Evolutionary conservation across 768 basidiomycete genomes (phyloP).

Genomic region (Nidularia pulvinata): DNA sequence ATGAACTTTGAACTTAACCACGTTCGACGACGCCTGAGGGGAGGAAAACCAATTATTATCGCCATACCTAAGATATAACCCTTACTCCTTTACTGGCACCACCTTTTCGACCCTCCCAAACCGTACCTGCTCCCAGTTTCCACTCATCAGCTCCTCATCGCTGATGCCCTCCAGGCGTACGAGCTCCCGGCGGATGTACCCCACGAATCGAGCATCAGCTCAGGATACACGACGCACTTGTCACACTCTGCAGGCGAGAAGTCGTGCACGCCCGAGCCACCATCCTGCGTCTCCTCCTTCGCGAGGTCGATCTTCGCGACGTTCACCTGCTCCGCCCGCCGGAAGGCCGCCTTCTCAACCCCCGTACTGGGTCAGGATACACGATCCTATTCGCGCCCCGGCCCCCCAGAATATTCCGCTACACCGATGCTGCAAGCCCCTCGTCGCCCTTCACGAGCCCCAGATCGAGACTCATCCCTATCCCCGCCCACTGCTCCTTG

Average conservation of each 20-base stretch:
- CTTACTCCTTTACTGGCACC: neutral
- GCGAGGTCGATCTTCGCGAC: conserved; percentile 57
- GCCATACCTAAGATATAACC: too few relatives aligned
- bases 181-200: conserved; percentile 74
- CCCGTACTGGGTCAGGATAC: conserved; percentile 19
- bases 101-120: conserved; percentile 23
- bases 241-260: conserved; percentile 59
- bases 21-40: too few relatives aligned
- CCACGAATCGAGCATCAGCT: conserved; percentile 71
- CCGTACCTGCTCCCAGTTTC: conserved; percentile 28
- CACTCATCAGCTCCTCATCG: conserved; percentile 41
- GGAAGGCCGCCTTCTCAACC: conserved; percentile 29
- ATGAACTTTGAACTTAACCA: too few relatives aligned
- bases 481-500: conserved; percentile 89
- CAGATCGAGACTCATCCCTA: conserved; percentile 79
- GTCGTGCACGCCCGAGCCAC: conserved; percentile 73
- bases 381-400: conserved; percentile 77
- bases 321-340: conserved; percentile 60
- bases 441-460: conserved; percentile 74
- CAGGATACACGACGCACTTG: conserved; percentile 73
- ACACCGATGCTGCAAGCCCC: conserved; percentile 85
- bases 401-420: conserved; percentile 90
- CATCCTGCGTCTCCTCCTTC: conserved; percentile 63
- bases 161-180: conserved; percentile 57
- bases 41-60: too few relatives aligned